Evolutionary conservation across 2,329 filamentous ascomycete species (phyloP).

Genomic region (Chrysoporthe austroafricana): DNA sequence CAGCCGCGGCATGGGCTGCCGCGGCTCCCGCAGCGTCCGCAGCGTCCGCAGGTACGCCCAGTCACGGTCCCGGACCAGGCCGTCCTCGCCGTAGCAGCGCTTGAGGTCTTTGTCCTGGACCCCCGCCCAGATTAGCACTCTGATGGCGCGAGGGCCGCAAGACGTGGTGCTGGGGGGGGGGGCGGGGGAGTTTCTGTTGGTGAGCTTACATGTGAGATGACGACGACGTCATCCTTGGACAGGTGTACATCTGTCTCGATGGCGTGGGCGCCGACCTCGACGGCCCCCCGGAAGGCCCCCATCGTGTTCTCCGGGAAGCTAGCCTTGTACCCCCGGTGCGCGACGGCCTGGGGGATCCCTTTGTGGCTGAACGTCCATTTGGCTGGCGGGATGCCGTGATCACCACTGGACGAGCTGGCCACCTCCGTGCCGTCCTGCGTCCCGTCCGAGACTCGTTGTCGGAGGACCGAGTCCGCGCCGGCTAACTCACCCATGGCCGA

Average conservation of each 20-base stretch:
- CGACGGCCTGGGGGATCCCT: slow-evolving; percentile 70
- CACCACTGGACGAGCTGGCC: not conserved
- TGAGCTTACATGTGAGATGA: slow-evolving; percentile 74
- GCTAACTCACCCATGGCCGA: slow-evolving; percentile 3
- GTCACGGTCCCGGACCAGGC: slow-evolving; percentile 74
- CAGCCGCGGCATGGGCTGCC: slow-evolving; percentile 74
- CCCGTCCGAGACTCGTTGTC: slow-evolving; percentile 10
- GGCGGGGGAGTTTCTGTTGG: not conserved
- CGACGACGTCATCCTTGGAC: slow-evolving; percentile 79
- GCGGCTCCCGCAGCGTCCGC: slow-evolving; percentile 68
- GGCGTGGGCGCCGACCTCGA: slow-evolving; percentile 75
- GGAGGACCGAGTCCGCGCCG: slow-evolving; percentile 4
- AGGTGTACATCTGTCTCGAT: slow-evolving; percentile 90
- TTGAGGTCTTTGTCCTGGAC: slow-evolving; percentile 68
- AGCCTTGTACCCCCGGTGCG: slow-evolving; percentile 79
- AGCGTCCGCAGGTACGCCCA: slow-evolving; percentile 75
- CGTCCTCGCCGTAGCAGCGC: slow-evolving; percentile 78
- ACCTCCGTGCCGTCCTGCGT: not conserved
- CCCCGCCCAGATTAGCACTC: no score
- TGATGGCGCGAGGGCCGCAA: no score
- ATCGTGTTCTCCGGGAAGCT: slow-evolving; percentile 85
- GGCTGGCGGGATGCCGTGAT: slow-evolving; percentile 21
- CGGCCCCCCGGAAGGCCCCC: slow-evolving; percentile 74
- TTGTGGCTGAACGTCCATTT: slow-evolving; percentile 23
- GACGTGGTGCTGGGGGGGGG: no score